A percentile compares a stretch with the other conserved stretches of the same genome.
Conservation (phyloP, 495 filamentous ascomycete genomes). For the Aspergillus olivimuriae region DNA sequence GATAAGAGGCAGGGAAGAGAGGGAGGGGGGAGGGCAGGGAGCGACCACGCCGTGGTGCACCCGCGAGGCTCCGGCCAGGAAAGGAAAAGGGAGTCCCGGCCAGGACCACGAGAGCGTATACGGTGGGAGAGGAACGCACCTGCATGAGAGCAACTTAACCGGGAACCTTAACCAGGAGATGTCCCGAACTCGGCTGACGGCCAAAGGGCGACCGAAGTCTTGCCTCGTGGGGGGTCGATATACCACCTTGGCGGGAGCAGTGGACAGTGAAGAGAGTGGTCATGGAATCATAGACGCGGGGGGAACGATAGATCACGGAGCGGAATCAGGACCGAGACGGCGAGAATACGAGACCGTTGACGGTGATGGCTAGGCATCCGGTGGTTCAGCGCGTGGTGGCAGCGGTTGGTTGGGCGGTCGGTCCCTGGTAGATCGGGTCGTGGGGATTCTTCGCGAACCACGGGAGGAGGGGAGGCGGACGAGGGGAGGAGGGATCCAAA, state of each 20-base stretch:
- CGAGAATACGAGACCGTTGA: constrained; percentile 11
- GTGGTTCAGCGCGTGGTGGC: too few species aligned
- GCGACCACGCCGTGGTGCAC: too few species aligned
- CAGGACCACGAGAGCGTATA: constrained; percentile 3
- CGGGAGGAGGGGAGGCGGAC: not conserved
- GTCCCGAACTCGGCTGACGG: constrained; percentile 23
- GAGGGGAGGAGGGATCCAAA: constrained; percentile 2
- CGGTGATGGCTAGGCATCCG: constrained; percentile 24
- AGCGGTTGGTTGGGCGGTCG: constrained; percentile 1
- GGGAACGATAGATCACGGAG: constrained; percentile 18
- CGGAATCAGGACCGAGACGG: constrained; percentile 13
- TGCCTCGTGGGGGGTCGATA: constrained; percentile 31
- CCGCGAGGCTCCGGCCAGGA: not conserved
- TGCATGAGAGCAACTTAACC: constrained; percentile 38
- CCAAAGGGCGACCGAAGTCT: constrained; percentile 16
- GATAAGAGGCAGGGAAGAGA: too few species aligned
- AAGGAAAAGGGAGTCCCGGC: not conserved
- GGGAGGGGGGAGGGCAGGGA: too few species aligned
- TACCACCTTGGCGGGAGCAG: constrained; percentile 32
- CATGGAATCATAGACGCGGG: constrained; percentile 41
- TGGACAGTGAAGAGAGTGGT: constrained; percentile 20
- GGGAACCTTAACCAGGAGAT: constrained; percentile 17
- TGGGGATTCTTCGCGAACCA: not conserved
- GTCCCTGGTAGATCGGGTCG: not conserved
- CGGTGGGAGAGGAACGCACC: constrained; percentile 24